Conservation (phyloP, 2,329 filamentous ascomycete genomes). For the Thermoascus crustaceus region DNA sequence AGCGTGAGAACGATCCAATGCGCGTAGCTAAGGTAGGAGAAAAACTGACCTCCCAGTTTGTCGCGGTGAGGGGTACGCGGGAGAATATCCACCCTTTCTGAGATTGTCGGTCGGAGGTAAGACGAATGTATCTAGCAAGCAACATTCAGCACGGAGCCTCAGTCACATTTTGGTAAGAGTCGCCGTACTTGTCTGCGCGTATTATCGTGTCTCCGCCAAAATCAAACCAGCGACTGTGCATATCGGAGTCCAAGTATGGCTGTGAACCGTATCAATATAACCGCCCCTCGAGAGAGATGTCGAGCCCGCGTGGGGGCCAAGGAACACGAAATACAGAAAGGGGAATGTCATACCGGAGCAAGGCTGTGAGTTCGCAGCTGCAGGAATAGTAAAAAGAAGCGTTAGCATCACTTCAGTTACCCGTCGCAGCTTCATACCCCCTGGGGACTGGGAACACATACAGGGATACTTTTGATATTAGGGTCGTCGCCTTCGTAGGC, state of each 20-base stretch:
- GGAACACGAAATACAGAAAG: not conserved
- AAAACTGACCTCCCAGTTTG: constrained; percentile 75
- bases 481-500: constrained; percentile 44
- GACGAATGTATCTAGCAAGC: constrained; percentile 68
- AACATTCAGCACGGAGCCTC: constrained; percentile 8
- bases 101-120: constrained; percentile 83
- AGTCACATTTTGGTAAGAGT: not conserved
- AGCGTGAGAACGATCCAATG: too few relatives aligned
- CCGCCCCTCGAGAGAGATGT: too few relatives aligned
- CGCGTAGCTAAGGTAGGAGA: too few relatives aligned
- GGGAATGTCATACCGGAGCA: constrained; percentile 54
- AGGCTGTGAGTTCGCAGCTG: constrained; percentile 84
- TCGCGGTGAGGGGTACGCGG: constrained; percentile 86
- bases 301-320: constrained; percentile 4
- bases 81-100: constrained; percentile 92
- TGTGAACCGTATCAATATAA: constrained; percentile 35
- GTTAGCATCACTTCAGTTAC: constrained; percentile 12
- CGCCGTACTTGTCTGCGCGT: constrained; percentile 51
- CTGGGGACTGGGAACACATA: constrained; percentile 33
- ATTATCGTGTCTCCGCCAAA: constrained; percentile 94
- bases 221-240: constrained; percentile 98
- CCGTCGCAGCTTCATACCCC: constrained; percentile 1
- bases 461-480: constrained; percentile 58
- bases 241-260: constrained; percentile 96
- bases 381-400: constrained; percentile 6